Evolutionary conservation across 345 rosid genomes (phyloP), one percentile per base, ranked within the genome.

Genomic region (Eucalyptus sp.): DNA sequence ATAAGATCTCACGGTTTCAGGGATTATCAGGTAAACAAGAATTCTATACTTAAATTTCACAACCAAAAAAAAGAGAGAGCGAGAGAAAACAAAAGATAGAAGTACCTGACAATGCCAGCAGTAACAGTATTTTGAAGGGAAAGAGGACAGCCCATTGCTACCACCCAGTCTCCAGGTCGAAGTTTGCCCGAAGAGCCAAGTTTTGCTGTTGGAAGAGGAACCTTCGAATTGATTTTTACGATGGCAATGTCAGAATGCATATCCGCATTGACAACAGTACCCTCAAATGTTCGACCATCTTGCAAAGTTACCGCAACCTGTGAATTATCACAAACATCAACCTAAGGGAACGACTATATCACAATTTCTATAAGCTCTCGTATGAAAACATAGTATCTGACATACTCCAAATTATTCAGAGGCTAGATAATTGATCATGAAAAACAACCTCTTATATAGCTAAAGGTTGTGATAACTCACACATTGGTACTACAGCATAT

Each of bases 151-250:
- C 99, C 99, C 91, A 96, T 66, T 51, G 99, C 96, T 87, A 96
- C 87, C 50, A 96, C 99, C 99, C 99, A 97, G 88, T 97, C 99
- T 56, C 99, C 99, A 85, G 99, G 98, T 89, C 97, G 98, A 91
- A 97, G 95, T 92, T 92, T 95, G 91, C 93, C 94, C 18, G 99
- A 96, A 80, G 92, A 94, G 86, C 99, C 99, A 95, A 96, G 96
- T 71, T 94, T 94, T 83, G 99, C 99, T 31, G 93, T 92, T 52
- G 98, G 99, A 86, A 96, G 93, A 79, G 99, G 97, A 50, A 94
- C 93, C 90, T 94, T 95, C 5, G 98, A 96, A 48, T 95, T 92
- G 87, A 97, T 97, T 93, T 96, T 97, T 76, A 96, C 97, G 18
- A 97, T 93, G 89, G 99, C 99, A 90, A 97, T 96, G 92, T 97